Evolutionary conservation across 768 basidiomycete species (phyloP).

Genomic region (Russula earlei): DNA sequence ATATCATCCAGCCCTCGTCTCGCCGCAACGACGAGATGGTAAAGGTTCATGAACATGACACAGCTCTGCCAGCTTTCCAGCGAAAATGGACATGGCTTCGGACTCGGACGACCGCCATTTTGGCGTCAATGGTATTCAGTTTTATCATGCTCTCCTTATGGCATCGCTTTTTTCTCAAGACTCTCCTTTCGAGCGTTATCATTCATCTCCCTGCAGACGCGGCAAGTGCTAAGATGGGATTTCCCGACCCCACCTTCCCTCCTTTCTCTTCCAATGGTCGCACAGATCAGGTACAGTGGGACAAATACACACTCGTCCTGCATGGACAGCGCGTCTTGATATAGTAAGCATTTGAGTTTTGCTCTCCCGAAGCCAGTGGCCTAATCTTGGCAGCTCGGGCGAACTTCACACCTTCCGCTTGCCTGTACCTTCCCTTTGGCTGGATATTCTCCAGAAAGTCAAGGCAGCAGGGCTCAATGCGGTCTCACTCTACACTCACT

Average conservation of each 20-base stretch:
- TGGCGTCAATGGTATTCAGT: not conserved
- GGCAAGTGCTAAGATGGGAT: not conserved
- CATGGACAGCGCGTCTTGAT: constrained; percentile 13
- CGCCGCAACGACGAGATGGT: not conserved
- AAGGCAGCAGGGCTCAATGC: constrained; percentile 77
- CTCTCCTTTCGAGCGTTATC: not conserved
- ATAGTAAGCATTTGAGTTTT: not conserved
- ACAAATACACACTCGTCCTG: constrained; percentile 18
- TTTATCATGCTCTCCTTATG: not conserved
- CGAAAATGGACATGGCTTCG: not conserved
- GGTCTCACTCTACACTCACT: constrained; percentile 70
- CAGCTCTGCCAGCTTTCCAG: not conserved
- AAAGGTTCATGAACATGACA: not conserved
- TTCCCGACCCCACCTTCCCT: not conserved
- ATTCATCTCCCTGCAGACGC: not conserved
- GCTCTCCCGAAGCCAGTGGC: not conserved
- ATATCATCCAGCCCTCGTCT: not conserved
- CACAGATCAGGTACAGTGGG: constrained; percentile 18
- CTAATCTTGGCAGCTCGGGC: constrained; percentile 46
- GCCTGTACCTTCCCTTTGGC: constrained; percentile 72
- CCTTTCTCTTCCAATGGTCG: constrained; percentile 11
- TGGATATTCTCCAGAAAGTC: constrained; percentile 71
- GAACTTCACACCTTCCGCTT: constrained; percentile 81
- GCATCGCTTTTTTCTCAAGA: not conserved
- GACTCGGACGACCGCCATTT: not conserved